Base-by-base conservation (phyloP, 2,329 filamentous ascomycete genomes). In the Fusarium succisae region DNA sequence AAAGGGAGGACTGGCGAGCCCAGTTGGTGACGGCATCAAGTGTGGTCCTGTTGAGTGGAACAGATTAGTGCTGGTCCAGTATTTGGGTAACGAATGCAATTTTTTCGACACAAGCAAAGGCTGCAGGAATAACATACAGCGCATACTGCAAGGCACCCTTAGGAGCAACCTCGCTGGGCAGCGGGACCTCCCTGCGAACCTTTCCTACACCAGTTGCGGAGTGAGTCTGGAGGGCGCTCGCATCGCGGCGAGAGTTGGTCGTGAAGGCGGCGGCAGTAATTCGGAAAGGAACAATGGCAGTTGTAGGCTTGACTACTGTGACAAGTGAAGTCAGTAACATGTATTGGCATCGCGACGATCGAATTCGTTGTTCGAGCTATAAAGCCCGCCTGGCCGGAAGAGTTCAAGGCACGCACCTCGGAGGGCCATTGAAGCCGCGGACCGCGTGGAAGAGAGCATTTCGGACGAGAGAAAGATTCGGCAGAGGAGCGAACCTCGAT, bases 111-210 rank as follows among this genome's bases (percentile, higher is more conserved):
- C 37, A 41, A 43, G 13, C 12, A 22, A 38, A 28, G n/a, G 15
- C 11, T 41, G 22, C 11, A 51, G 26, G 12, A 38, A 60, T 20
- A 20, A 90, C 93, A 77, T 93, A 96, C 93, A 97, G 88, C 74
- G 93, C 94, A 83, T 95, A 96, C 91, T 97, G 93, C 79, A 96
- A 87, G 68, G 90, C 90, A 78, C 93, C 91, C 87, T 96, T 94
- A 84, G 92, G 94, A 75, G 88, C 88, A 84, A 94, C 92, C 85
- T 97, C 91, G 83, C 92, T 95, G 74, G 92, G 86, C 69, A 96
- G 87, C 73, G 90, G 91, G 65, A 96, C 93, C 84, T 96, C 92
- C 81, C 89, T 89, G 78, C 91, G 90, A 78, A 86, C 81, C 84
- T 86, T 80, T 84, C 87, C 81, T 80, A 91, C 77, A 84, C 88